Evolutionary conservation across 192 early-diverging fungal species (phyloP).

Genomic region (Obelidium mucronatum): DNA sequence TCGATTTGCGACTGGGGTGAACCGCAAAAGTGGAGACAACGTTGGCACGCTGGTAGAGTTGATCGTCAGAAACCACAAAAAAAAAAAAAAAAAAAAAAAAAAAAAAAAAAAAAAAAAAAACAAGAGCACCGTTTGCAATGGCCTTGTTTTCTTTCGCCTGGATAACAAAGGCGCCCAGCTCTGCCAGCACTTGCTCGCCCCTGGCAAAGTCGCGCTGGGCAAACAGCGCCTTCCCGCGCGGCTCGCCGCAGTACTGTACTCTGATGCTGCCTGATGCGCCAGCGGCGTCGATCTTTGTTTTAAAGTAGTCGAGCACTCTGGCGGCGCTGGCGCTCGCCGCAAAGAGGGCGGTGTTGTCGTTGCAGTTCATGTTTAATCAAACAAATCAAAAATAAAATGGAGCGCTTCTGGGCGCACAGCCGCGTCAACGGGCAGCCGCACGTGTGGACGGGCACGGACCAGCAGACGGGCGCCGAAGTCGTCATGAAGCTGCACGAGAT

Average conservation of each 20-base stretch:
- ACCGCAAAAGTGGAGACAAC: conserved; percentile 26
- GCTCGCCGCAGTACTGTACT: not conserved
- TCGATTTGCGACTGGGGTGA: conserved; percentile 9
- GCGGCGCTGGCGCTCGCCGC: not conserved
- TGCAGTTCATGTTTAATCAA: not conserved
- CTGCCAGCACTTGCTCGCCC: conserved; percentile 30
- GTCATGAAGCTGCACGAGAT: conserved; percentile 20
- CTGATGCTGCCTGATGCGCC: not conserved
- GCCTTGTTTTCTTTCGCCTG: too few species aligned
- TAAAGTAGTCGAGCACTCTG: not conserved
- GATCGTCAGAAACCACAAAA: not conserved
- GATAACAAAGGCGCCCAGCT: conserved; percentile 18
- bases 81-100: too few species aligned
- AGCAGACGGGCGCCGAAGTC: conserved; percentile 19
- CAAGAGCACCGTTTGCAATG: not conserved
- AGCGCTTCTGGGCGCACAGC: not conserved
- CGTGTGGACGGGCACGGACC: conserved; percentile 20
- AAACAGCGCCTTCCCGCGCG: conserved; percentile 31
- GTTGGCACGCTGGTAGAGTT: not conserved
- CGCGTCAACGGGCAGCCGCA: conserved; percentile 3
- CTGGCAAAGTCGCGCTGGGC: not conserved
- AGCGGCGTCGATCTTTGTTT: not conserved
- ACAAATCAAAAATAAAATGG: not conserved
- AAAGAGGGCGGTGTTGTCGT: not conserved
- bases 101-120: too few species aligned